These are phyloP conservation scores for Hypoxylon sp. DNA, from an alignment of 2,329 filamentous ascomycete genomes.

Conservation along the genomic window DNA sequence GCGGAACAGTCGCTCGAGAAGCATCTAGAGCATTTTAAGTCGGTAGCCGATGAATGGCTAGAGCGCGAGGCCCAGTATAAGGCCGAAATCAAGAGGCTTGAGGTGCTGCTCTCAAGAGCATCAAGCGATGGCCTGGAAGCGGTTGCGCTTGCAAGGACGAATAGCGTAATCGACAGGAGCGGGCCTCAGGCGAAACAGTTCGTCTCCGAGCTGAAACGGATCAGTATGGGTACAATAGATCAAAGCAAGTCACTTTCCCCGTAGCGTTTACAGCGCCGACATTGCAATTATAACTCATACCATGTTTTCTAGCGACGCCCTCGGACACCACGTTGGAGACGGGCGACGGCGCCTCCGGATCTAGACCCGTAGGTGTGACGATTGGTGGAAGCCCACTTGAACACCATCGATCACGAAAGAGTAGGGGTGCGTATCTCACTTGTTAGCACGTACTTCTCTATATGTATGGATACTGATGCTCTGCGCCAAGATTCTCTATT, in stretches of 20 bases:
- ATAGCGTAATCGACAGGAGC: slow-evolving; percentile 57
- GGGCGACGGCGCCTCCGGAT: slow-evolving; percentile 1
- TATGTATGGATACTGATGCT: slow-evolving; percentile 4
- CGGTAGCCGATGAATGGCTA: slow-evolving; percentile 55
- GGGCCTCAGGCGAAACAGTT: slow-evolving; percentile 48
- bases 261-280: neutral
- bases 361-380: slow-evolving; percentile 4
- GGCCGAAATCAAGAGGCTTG: slow-evolving; percentile 56
- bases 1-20: slow-evolving; percentile 47
- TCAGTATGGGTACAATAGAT: slow-evolving; percentile 33
- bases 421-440: slow-evolving; percentile 8
- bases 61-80: slow-evolving; percentile 54
- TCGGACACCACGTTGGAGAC: neutral
- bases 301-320: slow-evolving; percentile 8
- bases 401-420: neutral
- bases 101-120: slow-evolving; percentile 51
- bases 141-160: slow-evolving; percentile 58
- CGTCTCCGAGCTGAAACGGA: slow-evolving; percentile 47
- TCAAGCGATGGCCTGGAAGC: slow-evolving; percentile 57
- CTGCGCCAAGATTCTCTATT: slow-evolving; percentile 24
- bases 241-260: slow-evolving; percentile 28
- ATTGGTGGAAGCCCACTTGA: neutral
- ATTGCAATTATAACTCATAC: slow-evolving; percentile 10
- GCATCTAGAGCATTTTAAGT: slow-evolving; percentile 53
- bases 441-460: neutral